Evolutionary conservation across 1,284 basidiomycete genomes (phyloP).

Genomic region (Cryptococcus wingfieldii): DNA sequence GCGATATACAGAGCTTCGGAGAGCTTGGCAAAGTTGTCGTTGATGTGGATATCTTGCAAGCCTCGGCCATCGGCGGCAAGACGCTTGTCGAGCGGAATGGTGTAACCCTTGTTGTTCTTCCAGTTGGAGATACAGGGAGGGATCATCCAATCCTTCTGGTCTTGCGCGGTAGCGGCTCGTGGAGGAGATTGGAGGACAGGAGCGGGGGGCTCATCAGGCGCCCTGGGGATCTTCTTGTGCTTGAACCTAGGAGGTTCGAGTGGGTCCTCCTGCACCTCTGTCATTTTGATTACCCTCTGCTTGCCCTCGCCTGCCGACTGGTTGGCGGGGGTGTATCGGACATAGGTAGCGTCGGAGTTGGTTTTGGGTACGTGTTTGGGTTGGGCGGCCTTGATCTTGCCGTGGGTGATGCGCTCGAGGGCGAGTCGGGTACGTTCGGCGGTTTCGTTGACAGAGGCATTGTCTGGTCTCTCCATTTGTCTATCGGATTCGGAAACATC

Average conservation of each 20-base stretch:
- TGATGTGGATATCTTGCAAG: conserved; percentile 96
- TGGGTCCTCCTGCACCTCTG: conserved; percentile 93
- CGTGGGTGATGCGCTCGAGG: conserved; percentile 86
- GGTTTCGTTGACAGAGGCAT: conserved; percentile 80
- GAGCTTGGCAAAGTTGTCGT: conserved; percentile 99
- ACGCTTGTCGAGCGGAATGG: conserved; percentile 96
- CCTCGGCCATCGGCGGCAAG: conserved; percentile 95
- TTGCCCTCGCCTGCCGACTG: conserved; percentile 55
- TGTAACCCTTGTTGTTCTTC: conserved; percentile 99
- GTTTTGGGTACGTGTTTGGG: conserved; percentile 63
- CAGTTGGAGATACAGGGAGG: conserved; percentile 99
- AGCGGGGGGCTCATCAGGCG: conserved; percentile 91
- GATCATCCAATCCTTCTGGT: conserved; percentile 99
- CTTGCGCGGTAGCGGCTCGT: conserved; percentile 88
- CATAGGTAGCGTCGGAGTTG: conserved; percentile 75
- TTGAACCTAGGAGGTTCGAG: conserved; percentile 95
- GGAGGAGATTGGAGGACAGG: conserved; percentile 96
- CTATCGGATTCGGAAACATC: conserved; percentile 74
- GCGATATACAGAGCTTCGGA: conserved; percentile 94
- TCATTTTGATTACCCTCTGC: conserved; percentile 99
- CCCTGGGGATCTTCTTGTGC: conserved; percentile 95
- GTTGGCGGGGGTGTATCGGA: conserved; percentile 87
- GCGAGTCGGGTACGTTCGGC: conserved; percentile 86
- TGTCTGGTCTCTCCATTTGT: conserved; percentile 83
- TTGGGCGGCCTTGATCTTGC: conserved; percentile 95